Conservation (phyloP, 352 stramenopile genomes). For the Globisporangium abappressorium region DNA sequence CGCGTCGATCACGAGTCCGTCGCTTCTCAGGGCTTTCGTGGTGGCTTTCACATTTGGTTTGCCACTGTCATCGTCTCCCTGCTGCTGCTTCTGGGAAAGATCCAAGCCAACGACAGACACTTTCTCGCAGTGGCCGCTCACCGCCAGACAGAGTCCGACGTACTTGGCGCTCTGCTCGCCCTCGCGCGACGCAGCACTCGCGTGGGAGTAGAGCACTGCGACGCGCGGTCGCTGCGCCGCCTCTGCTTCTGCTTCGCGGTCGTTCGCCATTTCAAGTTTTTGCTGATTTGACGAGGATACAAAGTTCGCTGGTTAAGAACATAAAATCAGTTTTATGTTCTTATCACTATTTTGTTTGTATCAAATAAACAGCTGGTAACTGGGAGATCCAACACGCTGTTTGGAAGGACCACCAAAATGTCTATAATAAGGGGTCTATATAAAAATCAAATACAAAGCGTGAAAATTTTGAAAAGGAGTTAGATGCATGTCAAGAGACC, state of each 20-base stretch:
- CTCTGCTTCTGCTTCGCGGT: no score
- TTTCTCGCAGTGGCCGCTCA: conserved; percentile 45
- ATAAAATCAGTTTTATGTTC: neutral
- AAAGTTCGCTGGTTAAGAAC: neutral
- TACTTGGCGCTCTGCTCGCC: conserved; percentile 60
- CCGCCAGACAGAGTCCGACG: conserved; percentile 49
- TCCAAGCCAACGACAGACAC: conserved; percentile 39
- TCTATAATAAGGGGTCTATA: neutral
- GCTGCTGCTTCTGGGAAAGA: neutral
- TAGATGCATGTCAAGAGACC: no score
- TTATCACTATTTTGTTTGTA: neutral
- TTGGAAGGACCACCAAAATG: conserved; percentile 3
- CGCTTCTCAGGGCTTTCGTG: conserved; percentile 35
- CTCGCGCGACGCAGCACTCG: conserved; percentile 47
- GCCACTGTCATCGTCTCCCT: no score
- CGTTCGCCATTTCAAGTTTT: neutral
- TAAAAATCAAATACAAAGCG: neutral
- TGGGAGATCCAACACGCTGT: conserved; percentile 9
- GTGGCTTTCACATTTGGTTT: neutral
- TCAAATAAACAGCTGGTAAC: neutral
- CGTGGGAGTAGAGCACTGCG: conserved; percentile 54
- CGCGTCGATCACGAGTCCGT: conserved; percentile 44
- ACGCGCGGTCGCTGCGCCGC: conserved; percentile 29
- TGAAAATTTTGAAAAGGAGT: neutral
- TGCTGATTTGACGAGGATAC: neutral